Conservation (phyloP, 192 early-diverging fungal genomes). For the Podila horticola region DNA sequence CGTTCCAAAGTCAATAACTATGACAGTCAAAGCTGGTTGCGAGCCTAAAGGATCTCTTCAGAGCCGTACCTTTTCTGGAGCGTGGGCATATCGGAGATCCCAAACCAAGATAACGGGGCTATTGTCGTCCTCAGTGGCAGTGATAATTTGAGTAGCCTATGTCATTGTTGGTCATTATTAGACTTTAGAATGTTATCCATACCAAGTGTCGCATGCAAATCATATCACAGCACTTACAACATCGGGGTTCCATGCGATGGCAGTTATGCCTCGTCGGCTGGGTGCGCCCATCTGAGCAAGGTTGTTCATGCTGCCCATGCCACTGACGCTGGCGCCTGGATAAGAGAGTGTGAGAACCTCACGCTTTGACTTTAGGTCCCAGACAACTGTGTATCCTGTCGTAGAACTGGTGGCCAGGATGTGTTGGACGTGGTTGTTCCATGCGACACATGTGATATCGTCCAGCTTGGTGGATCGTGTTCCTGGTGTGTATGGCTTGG, state of each 20-base stretch:
- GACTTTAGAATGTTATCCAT: not conserved
- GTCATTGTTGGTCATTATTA: no score
- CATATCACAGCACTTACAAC: conserved; percentile 56
- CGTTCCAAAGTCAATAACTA: no score
- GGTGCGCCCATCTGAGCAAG: conserved; percentile 42
- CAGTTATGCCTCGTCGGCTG: conserved; percentile 81
- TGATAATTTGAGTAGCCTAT: conserved; percentile 92
- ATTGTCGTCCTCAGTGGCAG: conserved; percentile 91
- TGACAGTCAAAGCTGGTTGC: not conserved
- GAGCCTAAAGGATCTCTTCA: not conserved
- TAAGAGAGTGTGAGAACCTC: conserved; percentile 85
- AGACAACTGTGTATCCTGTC: conserved; percentile 95
- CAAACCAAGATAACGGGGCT: conserved; percentile 91
- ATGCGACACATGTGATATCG: conserved; percentile 88
- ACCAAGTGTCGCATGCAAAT: not conserved
- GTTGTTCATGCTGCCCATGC: conserved; percentile 57
- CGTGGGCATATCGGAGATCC: conserved; percentile 96
- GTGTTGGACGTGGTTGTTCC: conserved; percentile 93
- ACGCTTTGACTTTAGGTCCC: conserved; percentile 90
- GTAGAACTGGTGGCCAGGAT: conserved; percentile 93
- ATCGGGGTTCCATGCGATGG: conserved; percentile 94
- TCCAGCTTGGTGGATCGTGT: conserved; percentile 85
- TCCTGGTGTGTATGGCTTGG: conserved; percentile 91
- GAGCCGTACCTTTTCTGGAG: conserved; percentile 75
- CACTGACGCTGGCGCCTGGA: conserved; percentile 53